Conservation (phyloP, 371 early-diverging fungal species). For the Rhizomucor pusillus region DNA sequence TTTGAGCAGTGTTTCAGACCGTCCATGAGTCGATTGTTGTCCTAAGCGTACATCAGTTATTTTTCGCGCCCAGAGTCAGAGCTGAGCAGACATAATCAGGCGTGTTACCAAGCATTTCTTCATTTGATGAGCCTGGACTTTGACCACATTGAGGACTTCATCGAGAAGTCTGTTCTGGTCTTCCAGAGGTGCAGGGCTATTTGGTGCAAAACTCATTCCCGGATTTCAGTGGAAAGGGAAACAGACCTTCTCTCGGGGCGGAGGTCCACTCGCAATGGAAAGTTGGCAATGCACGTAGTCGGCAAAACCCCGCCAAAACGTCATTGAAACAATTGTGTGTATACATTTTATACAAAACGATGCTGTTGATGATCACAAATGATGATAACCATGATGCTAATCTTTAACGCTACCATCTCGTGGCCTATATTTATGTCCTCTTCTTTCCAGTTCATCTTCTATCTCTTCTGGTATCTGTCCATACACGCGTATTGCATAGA, state of each 20-base stretch:
- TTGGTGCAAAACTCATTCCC: conserved; percentile 23
- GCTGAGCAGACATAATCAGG: too few species aligned
- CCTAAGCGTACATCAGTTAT: conserved; percentile 48
- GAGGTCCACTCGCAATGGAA: too few species aligned
- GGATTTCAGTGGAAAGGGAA: not conserved
- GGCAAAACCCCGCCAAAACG: too few species aligned
- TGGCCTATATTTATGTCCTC: conserved; percentile 82
- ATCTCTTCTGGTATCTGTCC: conserved; percentile 90
- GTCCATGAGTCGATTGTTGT: conserved; percentile 89
- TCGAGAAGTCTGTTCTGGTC: conserved; percentile 84
- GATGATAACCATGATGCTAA: too few species aligned
- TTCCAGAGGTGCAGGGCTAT: conserved; percentile 50
- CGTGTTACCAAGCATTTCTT: conserved; percentile 75
- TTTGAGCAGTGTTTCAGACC: conserved; percentile 95
- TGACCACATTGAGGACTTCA: conserved; percentile 83
- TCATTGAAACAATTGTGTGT: too few species aligned
- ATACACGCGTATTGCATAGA: conserved; percentile 89
- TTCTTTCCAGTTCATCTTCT: conserved; percentile 73
- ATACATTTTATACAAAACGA: too few species aligned
- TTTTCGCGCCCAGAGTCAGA: too few species aligned
- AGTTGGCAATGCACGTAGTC: too few species aligned
- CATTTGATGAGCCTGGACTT: conserved; percentile 89
- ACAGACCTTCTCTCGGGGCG: too few species aligned
- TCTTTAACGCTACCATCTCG: conserved; percentile 70
- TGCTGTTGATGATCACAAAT: too few species aligned